Evolutionary conservation across 1,284 basidiomycete genomes (phyloP).

Genomic region (Ustilago xerochloae): DNA sequence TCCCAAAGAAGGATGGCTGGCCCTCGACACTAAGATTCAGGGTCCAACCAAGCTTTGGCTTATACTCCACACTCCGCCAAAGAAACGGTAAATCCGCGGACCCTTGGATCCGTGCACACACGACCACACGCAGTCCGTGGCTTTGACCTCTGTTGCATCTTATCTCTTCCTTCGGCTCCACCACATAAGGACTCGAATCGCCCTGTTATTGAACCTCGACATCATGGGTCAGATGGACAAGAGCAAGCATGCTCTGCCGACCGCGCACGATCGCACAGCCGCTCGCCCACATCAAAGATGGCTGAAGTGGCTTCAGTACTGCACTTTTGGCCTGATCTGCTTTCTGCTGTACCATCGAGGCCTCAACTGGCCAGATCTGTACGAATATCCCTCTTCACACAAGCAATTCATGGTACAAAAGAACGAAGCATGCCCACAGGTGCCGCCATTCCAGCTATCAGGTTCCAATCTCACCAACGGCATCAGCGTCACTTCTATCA

Average conservation of each 20-base stretch:
- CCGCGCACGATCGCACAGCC: background rate
- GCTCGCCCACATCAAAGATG: background rate
- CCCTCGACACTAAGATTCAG: background rate
- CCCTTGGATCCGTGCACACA: slow-evolving; percentile 4
- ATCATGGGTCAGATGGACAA: slow-evolving; percentile 13
- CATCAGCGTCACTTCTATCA: no score
- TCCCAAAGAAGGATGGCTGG: background rate
- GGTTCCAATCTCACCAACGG: background rate
- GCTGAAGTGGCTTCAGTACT: background rate
- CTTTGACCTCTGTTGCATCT: background rate
- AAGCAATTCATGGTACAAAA: background rate
- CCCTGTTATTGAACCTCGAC: no score
- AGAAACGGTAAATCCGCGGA: background rate
- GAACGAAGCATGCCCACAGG: slow-evolving; percentile 33
- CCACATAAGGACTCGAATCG: no score
- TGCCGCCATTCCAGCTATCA: slow-evolving; percentile 25
- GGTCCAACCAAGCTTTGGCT: no score
- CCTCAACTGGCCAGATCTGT: background rate
- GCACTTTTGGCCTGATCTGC: slow-evolving; percentile 5
- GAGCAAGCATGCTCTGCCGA: slow-evolving; percentile 6
- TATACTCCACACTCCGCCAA: background rate
- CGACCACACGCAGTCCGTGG: slow-evolving; percentile 2
- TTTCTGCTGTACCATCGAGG: background rate
- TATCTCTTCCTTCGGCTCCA: background rate
- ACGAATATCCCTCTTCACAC: background rate